These are phyloP conservation scores for Emericellopsis terricola DNA, from an alignment of 495 filamentous ascomycete species.

Conservation along the genomic window DNA sequence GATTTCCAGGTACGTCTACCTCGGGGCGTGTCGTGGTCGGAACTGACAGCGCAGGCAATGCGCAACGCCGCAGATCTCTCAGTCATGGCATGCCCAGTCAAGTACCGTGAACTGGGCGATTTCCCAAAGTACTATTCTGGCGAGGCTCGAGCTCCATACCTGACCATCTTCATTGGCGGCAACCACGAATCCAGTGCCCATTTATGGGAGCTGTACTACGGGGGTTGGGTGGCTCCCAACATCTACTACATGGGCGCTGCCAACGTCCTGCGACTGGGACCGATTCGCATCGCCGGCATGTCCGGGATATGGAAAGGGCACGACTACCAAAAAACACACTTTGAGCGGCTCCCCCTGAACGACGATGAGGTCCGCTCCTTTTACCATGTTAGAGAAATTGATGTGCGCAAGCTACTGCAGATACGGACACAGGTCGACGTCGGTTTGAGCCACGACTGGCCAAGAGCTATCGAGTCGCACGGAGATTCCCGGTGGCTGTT, in stretches of 20 bases:
- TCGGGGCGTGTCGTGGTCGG: no score
- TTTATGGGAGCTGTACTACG: conserved; percentile 81
- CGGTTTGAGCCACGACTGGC: conserved; percentile 93
- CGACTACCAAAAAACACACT: conserved; percentile 64
- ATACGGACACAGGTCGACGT: conserved; percentile 69
- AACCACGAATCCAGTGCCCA: conserved; percentile 89
- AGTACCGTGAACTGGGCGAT: conserved; percentile 71
- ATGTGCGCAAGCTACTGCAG: conserved; percentile 78
- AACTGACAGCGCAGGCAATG: conserved; percentile 51
- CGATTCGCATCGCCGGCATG: conserved; percentile 73
- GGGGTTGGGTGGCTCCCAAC: conserved; percentile 90
- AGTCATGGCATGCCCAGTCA: conserved; percentile 68
- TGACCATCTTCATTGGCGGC: conserved; percentile 82
- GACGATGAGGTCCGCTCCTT: conserved; percentile 51
- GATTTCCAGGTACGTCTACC: conserved; percentile 55
- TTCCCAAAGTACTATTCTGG: conserved; percentile 91
- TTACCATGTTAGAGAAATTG: conserved; percentile 82
- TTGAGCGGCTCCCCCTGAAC: conserved; percentile 76
- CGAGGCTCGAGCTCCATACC: conserved; percentile 52
- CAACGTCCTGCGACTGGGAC: conserved; percentile 66
- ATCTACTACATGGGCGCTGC: conserved; percentile 94
- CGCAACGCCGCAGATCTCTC: conserved; percentile 77
- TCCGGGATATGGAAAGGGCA: conserved; percentile 86
- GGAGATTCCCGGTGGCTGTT: conserved; percentile 50
- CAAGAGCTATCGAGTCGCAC: conserved; percentile 53